A percentile compares a stretch with the other conserved stretches of the same genome.
Evolutionary conservation across 2,329 filamentous ascomycete genomes (phyloP).

Genomic region (Aspergillus ibericus): DNA sequence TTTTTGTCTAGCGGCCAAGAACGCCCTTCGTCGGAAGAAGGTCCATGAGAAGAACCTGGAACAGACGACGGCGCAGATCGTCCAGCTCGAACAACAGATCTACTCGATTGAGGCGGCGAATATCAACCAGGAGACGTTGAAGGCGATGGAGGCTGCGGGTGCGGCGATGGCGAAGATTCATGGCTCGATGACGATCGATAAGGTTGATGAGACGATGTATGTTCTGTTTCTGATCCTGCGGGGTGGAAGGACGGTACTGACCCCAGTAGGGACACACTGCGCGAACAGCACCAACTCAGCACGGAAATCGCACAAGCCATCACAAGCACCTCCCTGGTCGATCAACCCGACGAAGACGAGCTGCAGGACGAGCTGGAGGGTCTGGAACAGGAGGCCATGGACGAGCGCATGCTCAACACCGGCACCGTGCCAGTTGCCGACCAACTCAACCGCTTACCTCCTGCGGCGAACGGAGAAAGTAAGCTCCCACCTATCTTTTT

Average conservation of each 20-base stretch:
- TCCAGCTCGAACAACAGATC: conserved; percentile 91
- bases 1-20: conserved; percentile 70
- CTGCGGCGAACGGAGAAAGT: conserved; percentile 73
- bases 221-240: conserved; percentile 35
- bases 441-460: conserved; percentile 73
- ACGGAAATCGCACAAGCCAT: conserved; percentile 90
- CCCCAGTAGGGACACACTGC: conserved; percentile 73
- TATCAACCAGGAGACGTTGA: conserved; percentile 95
- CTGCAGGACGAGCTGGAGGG: conserved; percentile 81
- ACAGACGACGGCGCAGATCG: conserved; percentile 85
- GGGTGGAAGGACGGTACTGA: not conserved
- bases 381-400: conserved; percentile 87
- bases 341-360: conserved; percentile 78
- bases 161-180: conserved; percentile 93
- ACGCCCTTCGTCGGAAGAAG: conserved; percentile 91
- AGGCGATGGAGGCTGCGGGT: conserved; percentile 89
- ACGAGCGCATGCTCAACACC: conserved; percentile 90
- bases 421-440: conserved; percentile 80
- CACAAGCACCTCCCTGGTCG: conserved; percentile 66
- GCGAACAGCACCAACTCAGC: conserved; percentile 89
- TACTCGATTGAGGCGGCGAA: conserved; percentile 97
- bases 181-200: conserved; percentile 84
- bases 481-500: conserved; percentile 44
- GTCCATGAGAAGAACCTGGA: conserved; percentile 86
- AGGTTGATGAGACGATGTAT: conserved; percentile 93